Evolutionary conservation across 177 flowering plant genomes (phyloP), one percentile per base, ranked within the genome.

Genomic region (Vitis hybrid): DNA sequence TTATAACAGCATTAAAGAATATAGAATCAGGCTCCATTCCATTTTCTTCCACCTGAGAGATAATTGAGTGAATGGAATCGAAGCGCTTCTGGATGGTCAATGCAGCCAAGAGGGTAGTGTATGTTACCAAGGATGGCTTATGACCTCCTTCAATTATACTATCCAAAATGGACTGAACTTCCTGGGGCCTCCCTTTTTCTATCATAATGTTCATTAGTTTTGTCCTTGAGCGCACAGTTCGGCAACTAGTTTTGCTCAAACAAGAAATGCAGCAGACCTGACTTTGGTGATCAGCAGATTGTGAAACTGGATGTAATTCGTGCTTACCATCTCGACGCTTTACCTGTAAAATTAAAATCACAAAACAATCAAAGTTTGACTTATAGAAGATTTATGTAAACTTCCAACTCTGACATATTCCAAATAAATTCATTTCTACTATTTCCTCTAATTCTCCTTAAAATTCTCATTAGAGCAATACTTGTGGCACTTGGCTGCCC

Each of bases 1-100:
- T 87, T 64, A 91, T 89, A 64, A 87, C 79, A 55, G 97, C 92
- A 81, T 91, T 89, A 71, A 85, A 88, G 79, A 89, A 91, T 66
- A 89, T 80, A 21, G 88, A 81, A 62, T 91, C 94, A 11, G 85
- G 89, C 63, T 87, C 83, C 80, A 88, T 71, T 15, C 90, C 94
- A 26, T 69, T 74, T 32, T 74, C 79, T 81, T 85, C 86, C 18
- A 91, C 83, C 72, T 78, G 76, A 56, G 88, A 82, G 61, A 91
- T 77, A 57, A 91, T 79, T 19, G 78, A 75, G 19, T 79, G 78
- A 55, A 89, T 82, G 56, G 83, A 80, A 30, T 77, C 70, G 73
- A 87, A 86, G 63, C 72, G 80, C 80, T 83, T 88, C 71, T 80
- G 91, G 63, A 74, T 61, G 17, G 90, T 89, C 74, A 87, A 75